Conservation (phyloP, 345 rosid species). For the Acer campestre region DNA sequence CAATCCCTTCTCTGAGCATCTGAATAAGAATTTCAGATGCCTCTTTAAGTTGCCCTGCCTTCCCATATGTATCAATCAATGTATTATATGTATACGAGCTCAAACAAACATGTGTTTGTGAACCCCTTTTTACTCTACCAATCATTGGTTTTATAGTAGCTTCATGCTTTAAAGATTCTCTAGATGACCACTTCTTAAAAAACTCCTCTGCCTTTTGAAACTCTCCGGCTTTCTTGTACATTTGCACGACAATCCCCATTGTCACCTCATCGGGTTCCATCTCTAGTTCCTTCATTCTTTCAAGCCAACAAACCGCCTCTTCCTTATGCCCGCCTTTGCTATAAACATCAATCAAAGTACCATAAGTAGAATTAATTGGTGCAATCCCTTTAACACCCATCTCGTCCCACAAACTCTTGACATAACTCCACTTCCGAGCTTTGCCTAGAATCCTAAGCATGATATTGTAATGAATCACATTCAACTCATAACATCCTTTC, state of each 20-base stretch:
- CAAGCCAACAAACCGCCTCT: slow-evolving; percentile 69
- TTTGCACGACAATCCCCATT: slow-evolving; percentile 72
- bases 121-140: slow-evolving; percentile 21
- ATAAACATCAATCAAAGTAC: slow-evolving; percentile 85
- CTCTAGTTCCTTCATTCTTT: slow-evolving; percentile 71
- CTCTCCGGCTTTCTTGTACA: slow-evolving; percentile 85
- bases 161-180: slow-evolving; percentile 39
- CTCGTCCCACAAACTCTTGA: slow-evolving; percentile 69
- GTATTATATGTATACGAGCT: slow-evolving; percentile 75
- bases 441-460: slow-evolving; percentile 75
- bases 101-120: slow-evolving; percentile 38
- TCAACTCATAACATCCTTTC: slow-evolving; percentile 65
- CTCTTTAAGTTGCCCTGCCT: slow-evolving; percentile 72
- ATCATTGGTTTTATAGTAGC: slow-evolving; percentile 15
- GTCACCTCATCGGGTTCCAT: slow-evolving; percentile 89
- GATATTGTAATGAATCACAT: slow-evolving; percentile 86
- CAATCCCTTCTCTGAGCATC: slow-evolving; percentile 74
- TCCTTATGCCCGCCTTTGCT: slow-evolving; percentile 76
- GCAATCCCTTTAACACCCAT: slow-evolving; percentile 50
- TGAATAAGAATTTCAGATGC: slow-evolving; percentile 60
- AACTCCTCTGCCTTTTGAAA: slow-evolving; percentile 75
- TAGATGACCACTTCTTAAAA: slow-evolving; percentile 72
- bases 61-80: slow-evolving; percentile 87
- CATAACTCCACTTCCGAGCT: slow-evolving; percentile 62
- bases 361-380: slow-evolving; percentile 80